phyloP scores from a whole-genome alignment of 192 early-diverging fungal species.

The Linnemannia elongata region DNA sequence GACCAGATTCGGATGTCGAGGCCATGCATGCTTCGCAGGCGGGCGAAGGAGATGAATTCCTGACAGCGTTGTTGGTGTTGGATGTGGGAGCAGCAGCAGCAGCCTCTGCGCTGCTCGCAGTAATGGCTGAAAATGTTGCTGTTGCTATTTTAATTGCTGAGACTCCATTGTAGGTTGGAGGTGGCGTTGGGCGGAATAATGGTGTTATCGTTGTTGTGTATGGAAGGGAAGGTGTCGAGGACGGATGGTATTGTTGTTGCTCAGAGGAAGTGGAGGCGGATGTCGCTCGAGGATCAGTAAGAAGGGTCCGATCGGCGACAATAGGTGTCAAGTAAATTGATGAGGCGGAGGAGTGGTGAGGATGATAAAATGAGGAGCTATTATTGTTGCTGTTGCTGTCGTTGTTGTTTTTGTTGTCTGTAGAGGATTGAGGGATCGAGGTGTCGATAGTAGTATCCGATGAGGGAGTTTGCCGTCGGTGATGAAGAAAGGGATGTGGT shows the following conservation, averaged over 20 bases:
- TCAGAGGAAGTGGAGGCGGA: not conserved
- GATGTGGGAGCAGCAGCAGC: not conserved
- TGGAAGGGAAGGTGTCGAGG: not conserved
- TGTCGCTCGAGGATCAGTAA: not conserved
- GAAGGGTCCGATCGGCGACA: not conserved
- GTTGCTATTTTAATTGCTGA: not conserved
- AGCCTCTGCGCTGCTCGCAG: not conserved
- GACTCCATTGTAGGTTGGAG: not conserved
- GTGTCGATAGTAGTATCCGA: not conserved
- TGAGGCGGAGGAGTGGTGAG: not conserved
- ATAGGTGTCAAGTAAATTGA: not conserved
- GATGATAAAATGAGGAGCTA: not conserved
- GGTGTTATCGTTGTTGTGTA: slow-evolving; percentile 5
- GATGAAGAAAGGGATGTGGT: not conserved
- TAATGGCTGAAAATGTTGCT: not conserved
- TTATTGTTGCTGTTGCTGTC: not conserved
- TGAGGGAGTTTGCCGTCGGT: not conserved
- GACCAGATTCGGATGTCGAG: not conserved
- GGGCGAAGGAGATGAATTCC: not conserved
- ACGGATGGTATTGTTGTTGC: not conserved
- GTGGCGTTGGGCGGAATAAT: not conserved
- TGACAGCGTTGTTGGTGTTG: not conserved
- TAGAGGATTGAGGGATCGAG: no score
- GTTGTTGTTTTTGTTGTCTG: not conserved
- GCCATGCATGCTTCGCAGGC: slow-evolving; percentile 22